Evolutionary conservation across 495 filamentous ascomycete species (phyloP).

Genomic region (Amphirosellinia nigrospora): DNA sequence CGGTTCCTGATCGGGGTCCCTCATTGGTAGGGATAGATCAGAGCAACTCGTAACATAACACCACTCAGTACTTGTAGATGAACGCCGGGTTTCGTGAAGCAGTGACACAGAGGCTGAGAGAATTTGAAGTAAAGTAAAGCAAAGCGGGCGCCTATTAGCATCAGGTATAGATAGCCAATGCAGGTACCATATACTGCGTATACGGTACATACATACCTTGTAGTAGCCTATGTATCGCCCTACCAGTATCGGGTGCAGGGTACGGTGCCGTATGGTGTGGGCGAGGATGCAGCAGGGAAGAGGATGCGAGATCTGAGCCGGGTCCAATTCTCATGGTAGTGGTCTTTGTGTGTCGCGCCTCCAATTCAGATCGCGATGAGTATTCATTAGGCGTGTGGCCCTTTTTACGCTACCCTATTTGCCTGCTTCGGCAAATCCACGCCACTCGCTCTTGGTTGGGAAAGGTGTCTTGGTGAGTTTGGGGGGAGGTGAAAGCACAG

Average conservation of each 20-base stretch:
- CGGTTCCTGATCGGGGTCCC: not conserved
- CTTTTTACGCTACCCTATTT: not conserved
- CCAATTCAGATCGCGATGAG: not conserved
- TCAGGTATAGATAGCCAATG: not conserved
- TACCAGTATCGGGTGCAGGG: not conserved
- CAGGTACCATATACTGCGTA: too few relatives aligned
- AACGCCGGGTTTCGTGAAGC: not conserved
- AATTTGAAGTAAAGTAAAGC: not conserved
- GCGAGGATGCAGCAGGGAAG: conserved; percentile 5
- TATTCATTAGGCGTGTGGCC: not conserved
- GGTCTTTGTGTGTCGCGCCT: not conserved
- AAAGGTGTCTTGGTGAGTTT: not conserved
- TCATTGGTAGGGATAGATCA: conserved; percentile 19
- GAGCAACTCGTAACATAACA: too few relatives aligned
- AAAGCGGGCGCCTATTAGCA: too few relatives aligned
- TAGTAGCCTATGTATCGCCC: not conserved
- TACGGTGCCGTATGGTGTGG: not conserved
- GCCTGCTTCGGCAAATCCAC: conserved; percentile 14
- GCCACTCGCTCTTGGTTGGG: conserved; percentile 24
- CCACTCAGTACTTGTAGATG: conserved; percentile 15
- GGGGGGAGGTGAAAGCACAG: not conserved
- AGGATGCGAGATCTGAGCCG: conserved; percentile 15
- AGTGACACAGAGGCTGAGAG: conserved; percentile 21
- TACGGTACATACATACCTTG: too few relatives aligned
- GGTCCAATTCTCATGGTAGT: not conserved